Conservation (phyloP, 2,329 filamentous ascomycete species). For the Aureobasidium vineae region DNA sequence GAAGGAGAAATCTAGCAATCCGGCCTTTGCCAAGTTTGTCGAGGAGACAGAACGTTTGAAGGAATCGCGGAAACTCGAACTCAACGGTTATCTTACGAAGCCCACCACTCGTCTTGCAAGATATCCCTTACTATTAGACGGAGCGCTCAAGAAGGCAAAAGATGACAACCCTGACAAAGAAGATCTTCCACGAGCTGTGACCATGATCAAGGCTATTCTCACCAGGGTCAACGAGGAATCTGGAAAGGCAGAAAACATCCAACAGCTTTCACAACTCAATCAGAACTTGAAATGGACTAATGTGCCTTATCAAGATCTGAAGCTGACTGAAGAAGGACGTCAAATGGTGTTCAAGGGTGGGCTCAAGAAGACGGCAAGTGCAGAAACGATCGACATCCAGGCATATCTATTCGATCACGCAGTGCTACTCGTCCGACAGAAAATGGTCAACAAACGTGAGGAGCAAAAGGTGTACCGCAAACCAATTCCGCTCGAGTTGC, state of each 20-base stretch:
- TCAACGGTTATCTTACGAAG: slow-evolving; percentile 97
- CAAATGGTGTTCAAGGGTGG: slow-evolving; percentile 92
- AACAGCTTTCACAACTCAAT: slow-evolving; percentile 89
- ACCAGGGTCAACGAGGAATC: slow-evolving; percentile 90
- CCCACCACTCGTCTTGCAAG: slow-evolving; percentile 91
- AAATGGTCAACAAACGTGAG: slow-evolving; percentile 88
- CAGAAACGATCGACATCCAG: slow-evolving; percentile 78
- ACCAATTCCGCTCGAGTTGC: slow-evolving; percentile 88
- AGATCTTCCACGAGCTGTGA: slow-evolving; percentile 86
- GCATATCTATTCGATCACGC: slow-evolving; percentile 97
- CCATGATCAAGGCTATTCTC: slow-evolving; percentile 81
- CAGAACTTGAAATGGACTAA: slow-evolving; percentile 87
- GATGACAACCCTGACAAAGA: slow-evolving; percentile 86
- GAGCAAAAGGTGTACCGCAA: slow-evolving; percentile 94
- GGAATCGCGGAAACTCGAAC: slow-evolving; percentile 91
- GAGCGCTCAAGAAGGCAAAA: slow-evolving; percentile 86
- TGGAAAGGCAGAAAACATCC: slow-evolving; percentile 95
- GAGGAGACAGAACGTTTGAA: slow-evolving; percentile 95
- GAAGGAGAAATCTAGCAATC: slow-evolving; percentile 85
- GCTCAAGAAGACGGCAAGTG: slow-evolving; percentile 88
- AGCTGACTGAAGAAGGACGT: slow-evolving; percentile 87
- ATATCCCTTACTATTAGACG: slow-evolving; percentile 88
- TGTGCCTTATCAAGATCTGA: slow-evolving; percentile 88
- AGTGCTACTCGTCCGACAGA: slow-evolving; percentile 84
- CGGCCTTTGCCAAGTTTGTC: slow-evolving; percentile 83